Percentiles rank a stretch among this genome's conserved stretches.
Evolutionary conservation across 495 filamentous ascomycete genomes (phyloP).

Genomic region (Aspergillus leporis): DNA sequence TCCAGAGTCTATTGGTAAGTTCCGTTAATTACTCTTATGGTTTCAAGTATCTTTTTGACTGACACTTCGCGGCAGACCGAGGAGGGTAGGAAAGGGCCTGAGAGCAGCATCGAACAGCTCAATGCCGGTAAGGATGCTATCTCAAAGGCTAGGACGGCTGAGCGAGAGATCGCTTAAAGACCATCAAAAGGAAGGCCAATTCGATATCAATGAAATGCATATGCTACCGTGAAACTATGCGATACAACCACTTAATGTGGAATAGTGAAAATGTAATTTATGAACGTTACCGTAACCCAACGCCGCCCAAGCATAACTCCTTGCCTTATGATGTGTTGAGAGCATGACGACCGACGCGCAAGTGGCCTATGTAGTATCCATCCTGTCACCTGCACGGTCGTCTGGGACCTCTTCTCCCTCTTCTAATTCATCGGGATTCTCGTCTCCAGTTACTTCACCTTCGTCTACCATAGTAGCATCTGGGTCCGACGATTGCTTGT

Average conservation of each 20-base stretch:
- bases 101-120: slow-evolving; percentile 57
- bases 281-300: slow-evolving; percentile 18
- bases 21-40: slow-evolving; percentile 16
- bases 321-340: slow-evolving; percentile 24
- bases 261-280: slow-evolving; percentile 23
- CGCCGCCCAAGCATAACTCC: slow-evolving; percentile 36
- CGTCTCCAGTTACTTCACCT: slow-evolving; percentile 59
- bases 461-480: slow-evolving; percentile 61
- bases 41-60: not conserved
- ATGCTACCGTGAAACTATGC: not conserved
- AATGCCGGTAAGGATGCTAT: slow-evolving; percentile 61
- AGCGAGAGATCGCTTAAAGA: slow-evolving; percentile 42
- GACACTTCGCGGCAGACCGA: slow-evolving; percentile 30
- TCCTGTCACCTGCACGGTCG: slow-evolving; percentile 55
- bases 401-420: slow-evolving; percentile 55
- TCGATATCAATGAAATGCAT: not conserved
- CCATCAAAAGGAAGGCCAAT: not conserved
- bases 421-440: slow-evolving; percentile 43
- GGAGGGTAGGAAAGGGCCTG: slow-evolving; percentile 45
- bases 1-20: slow-evolving; percentile 67
- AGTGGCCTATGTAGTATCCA: slow-evolving; percentile 61
- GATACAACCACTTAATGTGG: slow-evolving; percentile 1
- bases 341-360: not conserved
- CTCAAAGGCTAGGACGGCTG: slow-evolving; percentile 53
- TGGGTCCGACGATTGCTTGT: slow-evolving; percentile 36